Conservation (phyloP, 805 yeast genomes). For the Pichia cephalocereana region DNA sequence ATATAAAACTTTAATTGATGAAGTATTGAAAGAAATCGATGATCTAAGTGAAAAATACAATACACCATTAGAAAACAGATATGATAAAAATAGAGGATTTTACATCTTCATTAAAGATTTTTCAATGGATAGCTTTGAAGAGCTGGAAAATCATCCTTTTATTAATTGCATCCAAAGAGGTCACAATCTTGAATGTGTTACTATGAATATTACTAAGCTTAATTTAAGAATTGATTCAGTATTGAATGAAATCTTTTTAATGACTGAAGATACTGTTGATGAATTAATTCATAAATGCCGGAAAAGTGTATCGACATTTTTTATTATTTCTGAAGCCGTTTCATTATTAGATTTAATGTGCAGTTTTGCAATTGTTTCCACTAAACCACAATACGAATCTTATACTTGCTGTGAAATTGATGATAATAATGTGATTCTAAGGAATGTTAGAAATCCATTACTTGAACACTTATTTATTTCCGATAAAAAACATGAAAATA, state of each 20-base stretch:
- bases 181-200: constrained; percentile 30
- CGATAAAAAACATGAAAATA: constrained; percentile 20
- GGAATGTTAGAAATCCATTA: constrained; percentile 34
- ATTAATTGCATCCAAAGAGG: constrained; percentile 24
- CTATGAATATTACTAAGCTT: constrained; percentile 31
- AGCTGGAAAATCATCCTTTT: constrained; percentile 14
- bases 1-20: constrained; percentile 30
- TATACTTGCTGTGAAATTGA: constrained; percentile 32
- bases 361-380: constrained; percentile 21
- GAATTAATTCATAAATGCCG: constrained; percentile 21
- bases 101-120: constrained; percentile 23
- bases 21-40: constrained; percentile 24
- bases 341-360: constrained; percentile 32
- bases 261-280: constrained; percentile 33
- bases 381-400: constrained; percentile 1
- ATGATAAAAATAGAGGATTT: constrained; percentile 31
- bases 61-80: constrained; percentile 24
- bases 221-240: constrained; percentile 33
- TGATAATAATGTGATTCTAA: constrained; percentile 20
- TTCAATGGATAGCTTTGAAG: background rate
- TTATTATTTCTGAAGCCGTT: constrained; percentile 35
- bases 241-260: constrained; percentile 30
- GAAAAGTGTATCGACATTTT: constrained; percentile 26
- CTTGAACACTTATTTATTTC: constrained; percentile 18
- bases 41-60: constrained; percentile 17